Evolutionary conservation across 257 asterid species (phyloP), one percentile per base, ranked within the genome.

Genomic region (Nicotiana tabacum): DNA sequence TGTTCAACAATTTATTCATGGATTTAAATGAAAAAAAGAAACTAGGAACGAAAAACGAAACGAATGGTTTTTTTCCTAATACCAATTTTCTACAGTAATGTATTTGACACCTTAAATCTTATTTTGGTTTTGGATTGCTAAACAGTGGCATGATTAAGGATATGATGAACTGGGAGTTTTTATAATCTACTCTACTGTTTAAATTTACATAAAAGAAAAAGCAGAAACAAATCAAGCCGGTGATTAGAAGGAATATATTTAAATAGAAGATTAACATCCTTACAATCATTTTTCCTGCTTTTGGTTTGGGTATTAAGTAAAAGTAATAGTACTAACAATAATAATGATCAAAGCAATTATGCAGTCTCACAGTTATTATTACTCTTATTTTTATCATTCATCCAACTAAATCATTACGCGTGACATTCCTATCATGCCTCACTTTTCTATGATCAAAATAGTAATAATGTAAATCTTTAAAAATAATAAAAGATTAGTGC

Each of bases 361-460:
- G 35, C 68, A 62, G 35, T 24, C 17, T 1, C 68, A 24, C 18
- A 64, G 37, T 33, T 29, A 64, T 65, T 65, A 29, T 65, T 65
- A 65, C 70, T 13, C 39, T 74, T 48, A 46, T 2, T 7, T 12
- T 0, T 12, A 13, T 27, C 27, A 24, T 74, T 74, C 80, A 48
- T 12, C 15, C 29, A 74, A 15, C 80, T 74, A 7, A 74, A 74
- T 74, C 29, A 74, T 74, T 74, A 7, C 80, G 80, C 62, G 62
- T 74, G 80, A 48, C 46, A 27, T 74, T 74, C 43, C 24, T 48
- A 2, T 60, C 80, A 74, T 74, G 62, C 80, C 48, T 74, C 79
- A 72, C 37, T 72, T 72, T 24, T 46, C 37, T 21, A 46, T 46
- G 3, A 72, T 72, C 79, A 48, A 74, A 74, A 48, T 74, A 48